Evolutionary conservation across 2,329 filamentous ascomycete genomes (phyloP).

Genomic region (Neocucurbitaria cava): DNA sequence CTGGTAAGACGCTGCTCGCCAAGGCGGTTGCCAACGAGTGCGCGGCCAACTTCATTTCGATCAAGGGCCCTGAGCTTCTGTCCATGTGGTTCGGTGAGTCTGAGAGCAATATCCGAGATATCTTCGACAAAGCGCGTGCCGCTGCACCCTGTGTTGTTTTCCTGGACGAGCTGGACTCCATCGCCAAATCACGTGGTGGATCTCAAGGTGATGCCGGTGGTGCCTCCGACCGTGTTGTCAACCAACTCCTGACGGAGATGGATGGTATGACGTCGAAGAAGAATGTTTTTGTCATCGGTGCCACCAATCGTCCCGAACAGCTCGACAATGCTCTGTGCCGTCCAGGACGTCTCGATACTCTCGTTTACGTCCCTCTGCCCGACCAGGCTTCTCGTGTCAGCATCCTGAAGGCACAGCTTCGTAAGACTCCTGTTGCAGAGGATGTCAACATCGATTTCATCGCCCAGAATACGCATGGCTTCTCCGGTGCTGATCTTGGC

Average conservation of each 20-base stretch:
- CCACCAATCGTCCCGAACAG: conserved; percentile 98
- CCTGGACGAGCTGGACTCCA: conserved; percentile 97
- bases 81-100: conserved; percentile 99
- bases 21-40: conserved; percentile 99
- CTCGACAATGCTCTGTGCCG: conserved; percentile 97
- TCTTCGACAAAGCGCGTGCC: conserved; percentile 99
- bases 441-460: conserved; percentile 93
- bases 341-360: conserved; percentile 96
- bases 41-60: conserved; percentile 98
- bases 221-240: conserved; percentile 98
- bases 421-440: conserved; percentile 90
- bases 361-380: conserved; percentile 97
- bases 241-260: conserved; percentile 99
- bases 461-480: conserved; percentile 95
- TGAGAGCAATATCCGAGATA: conserved; percentile 99
- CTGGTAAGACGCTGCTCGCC: conserved; percentile 99
- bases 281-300: conserved; percentile 99
- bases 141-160: conserved; percentile 98
- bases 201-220: conserved; percentile 95
- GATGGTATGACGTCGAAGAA: conserved; percentile 99
- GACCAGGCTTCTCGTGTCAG: conserved; percentile 87
- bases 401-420: conserved; percentile 94
- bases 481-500: conserved; percentile 98
- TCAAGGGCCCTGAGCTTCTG: conserved; percentile 97
- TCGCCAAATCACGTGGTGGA: conserved; percentile 98